Percentiles rank a stretch among this genome's conserved stretches.
These are phyloP conservation scores for Fusarium multiceps DNA, from an alignment of 2,329 filamentous ascomycete genomes.

Conservation along the genomic window DNA sequence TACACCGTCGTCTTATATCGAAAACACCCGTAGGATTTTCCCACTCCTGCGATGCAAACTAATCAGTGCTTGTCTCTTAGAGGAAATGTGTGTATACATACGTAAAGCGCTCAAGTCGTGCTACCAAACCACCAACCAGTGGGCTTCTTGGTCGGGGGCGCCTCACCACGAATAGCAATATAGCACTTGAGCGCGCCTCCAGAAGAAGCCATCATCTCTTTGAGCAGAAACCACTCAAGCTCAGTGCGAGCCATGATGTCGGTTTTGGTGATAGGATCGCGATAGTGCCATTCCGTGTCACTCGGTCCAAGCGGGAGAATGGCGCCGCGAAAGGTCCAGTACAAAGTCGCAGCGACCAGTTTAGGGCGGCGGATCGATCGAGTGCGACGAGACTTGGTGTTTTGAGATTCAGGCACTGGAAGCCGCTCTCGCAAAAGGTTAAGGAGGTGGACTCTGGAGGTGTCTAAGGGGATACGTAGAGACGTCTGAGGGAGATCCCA, in stretches of 20 bases:
- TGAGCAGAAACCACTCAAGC: conserved; percentile 44
- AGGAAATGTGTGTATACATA: background rate
- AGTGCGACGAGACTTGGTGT: conserved; percentile 6
- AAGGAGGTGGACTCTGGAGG: conserved; percentile 44
- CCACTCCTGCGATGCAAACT: background rate
- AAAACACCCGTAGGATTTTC: background rate
- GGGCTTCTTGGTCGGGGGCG: conserved; percentile 7
- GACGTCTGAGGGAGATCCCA: conserved; percentile 40
- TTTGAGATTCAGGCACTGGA: conserved; percentile 13
- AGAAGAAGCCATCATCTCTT: conserved; percentile 45
- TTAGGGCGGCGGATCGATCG: conserved; percentile 31
- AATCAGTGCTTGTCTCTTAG: background rate
- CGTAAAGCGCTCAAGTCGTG: conserved; percentile 9
- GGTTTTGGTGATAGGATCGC: conserved; percentile 43
- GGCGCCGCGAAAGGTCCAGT: conserved; percentile 42
- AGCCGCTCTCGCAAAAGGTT: conserved; percentile 38
- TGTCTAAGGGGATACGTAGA: conserved; percentile 31
- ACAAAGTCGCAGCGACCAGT: conserved; percentile 37
- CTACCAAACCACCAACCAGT: conserved; percentile 38
- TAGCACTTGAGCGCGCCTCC: conserved; percentile 43
- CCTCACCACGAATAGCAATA: conserved; percentile 41
- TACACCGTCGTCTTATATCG: background rate
- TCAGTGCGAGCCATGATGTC: conserved; percentile 43
- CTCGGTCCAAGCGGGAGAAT: conserved; percentile 39
- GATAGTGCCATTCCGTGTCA: conserved; percentile 45